Percentiles rank a stretch among this genome's conserved stretches.
phyloP scores from a whole-genome alignment of 1,284 basidiomycete species.

The Dichomitus squalens region DNA sequence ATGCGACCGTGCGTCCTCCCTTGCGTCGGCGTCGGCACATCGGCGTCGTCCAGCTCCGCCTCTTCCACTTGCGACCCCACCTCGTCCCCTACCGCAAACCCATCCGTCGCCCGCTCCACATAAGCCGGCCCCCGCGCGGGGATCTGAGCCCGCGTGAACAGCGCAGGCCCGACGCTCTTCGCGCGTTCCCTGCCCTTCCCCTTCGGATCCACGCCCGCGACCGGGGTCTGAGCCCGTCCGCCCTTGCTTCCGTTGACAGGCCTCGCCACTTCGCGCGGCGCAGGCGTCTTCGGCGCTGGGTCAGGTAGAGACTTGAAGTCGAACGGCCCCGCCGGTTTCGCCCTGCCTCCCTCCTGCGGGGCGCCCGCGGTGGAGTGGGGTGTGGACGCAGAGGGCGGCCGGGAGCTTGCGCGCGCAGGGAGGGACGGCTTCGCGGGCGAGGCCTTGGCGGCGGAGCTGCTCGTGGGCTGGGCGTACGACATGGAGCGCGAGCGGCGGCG shows the following conservation, averaged over 20 bases:
- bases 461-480: constrained; percentile 34
- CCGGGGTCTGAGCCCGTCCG: background rate
- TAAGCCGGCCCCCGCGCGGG: background rate
- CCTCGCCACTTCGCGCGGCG: background rate
- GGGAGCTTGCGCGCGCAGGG: background rate
- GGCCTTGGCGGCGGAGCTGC: constrained; percentile 32
- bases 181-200: background rate
- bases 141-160: background rate
- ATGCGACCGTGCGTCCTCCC: background rate
- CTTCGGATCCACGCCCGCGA: background rate
- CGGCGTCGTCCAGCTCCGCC: background rate
- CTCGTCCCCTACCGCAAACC: no score
- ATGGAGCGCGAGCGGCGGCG: constrained; percentile 22
- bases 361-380: background rate
- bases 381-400: background rate
- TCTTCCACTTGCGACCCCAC: no score
- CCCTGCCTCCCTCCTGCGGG: background rate
- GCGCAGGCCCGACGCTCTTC: background rate
- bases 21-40: background rate
- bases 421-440: constrained; percentile 24
- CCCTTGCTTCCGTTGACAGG: background rate
- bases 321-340: background rate
- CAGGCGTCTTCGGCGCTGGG: background rate
- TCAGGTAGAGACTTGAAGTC: background rate
- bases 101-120: no score